Evolutionary conservation across 148 eudicot species (phyloP).

Genomic region (Linanthus parryae): DNA sequence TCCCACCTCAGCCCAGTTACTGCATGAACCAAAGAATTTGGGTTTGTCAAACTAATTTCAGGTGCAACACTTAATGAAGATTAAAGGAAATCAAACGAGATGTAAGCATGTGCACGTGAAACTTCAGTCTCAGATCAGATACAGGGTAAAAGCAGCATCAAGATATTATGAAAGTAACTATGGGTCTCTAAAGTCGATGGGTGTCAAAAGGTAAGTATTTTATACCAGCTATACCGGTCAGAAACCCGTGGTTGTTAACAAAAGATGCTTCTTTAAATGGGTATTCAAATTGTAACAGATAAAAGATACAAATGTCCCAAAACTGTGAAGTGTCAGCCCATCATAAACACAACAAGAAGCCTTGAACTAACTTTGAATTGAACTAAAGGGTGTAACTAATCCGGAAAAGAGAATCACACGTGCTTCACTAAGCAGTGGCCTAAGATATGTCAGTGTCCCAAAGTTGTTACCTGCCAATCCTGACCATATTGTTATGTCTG

Average conservation of each 20-base stretch:
- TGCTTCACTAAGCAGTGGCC: not conserved
- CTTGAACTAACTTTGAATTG: too few relatives aligned
- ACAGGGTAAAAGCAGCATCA: too few relatives aligned
- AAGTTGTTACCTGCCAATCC: slow-evolving; percentile 67
- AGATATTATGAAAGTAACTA: too few relatives aligned
- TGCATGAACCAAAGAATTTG: slow-evolving; percentile 16
- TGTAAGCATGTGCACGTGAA: not conserved
- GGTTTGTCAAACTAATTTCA: not conserved
- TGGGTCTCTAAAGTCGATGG: too few relatives aligned
- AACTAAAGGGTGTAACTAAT: not conserved
- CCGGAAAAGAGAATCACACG: not conserved
- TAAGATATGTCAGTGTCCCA: not conserved
- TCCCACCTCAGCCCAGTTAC: slow-evolving; percentile 91
- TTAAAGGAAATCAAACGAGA: slow-evolving; percentile 1
- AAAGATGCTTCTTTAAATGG: too few relatives aligned
- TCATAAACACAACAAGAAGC: too few relatives aligned
- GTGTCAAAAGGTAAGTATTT: too few relatives aligned
- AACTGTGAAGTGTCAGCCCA: too few relatives aligned
- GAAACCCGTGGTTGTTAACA: too few relatives aligned
- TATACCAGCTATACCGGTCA: too few relatives aligned
- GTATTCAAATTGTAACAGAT: too few relatives aligned
- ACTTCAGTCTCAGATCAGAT: not conserved
- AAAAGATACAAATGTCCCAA: too few relatives aligned
- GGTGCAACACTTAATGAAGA: not conserved
- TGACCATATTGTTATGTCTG: slow-evolving; percentile 78